Conservation (phyloP, 371 early-diverging fungal species). For the Circinella minor region DNA sequence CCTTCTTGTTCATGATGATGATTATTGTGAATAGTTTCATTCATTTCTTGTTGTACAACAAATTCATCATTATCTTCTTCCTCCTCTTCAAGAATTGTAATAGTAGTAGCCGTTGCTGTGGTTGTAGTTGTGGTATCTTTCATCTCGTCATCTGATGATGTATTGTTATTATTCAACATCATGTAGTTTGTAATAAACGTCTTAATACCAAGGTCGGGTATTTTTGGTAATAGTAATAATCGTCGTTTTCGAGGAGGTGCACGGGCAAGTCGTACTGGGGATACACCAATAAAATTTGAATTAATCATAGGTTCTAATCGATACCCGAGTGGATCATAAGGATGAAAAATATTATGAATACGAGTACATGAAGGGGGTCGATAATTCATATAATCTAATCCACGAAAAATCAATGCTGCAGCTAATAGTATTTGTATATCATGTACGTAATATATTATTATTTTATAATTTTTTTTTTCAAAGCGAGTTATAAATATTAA, state of each 20-base stretch:
- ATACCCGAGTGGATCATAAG: slow-evolving; percentile 75
- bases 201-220: slow-evolving; percentile 35
- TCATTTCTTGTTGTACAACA: too few relatives aligned
- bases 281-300: slow-evolving; percentile 50
- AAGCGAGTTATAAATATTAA: too few relatives aligned
- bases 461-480: too few relatives aligned
- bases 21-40: not conserved
- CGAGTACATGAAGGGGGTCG: slow-evolving; percentile 56
- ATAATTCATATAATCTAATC: slow-evolving; percentile 55
- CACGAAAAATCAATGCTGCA: slow-evolving; percentile 66
- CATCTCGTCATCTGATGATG: too few relatives aligned
- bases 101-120: too few relatives aligned
- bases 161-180: not conserved
- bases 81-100: too few relatives aligned
- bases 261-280: slow-evolving; percentile 46
- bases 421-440: slow-evolving; percentile 18
- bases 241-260: slow-evolving; percentile 18
- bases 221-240: slow-evolving; percentile 22
- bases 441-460: not conserved
- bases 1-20: not conserved
- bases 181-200: slow-evolving; percentile 25
- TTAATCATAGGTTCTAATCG: slow-evolving; percentile 71
- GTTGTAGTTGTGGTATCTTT: not conserved
- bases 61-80: too few relatives aligned
- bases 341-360: slow-evolving; percentile 69